Evolutionary conservation across 805 yeast genomes (phyloP).

Genomic region (Metschnikowia santaceciliae): DNA sequence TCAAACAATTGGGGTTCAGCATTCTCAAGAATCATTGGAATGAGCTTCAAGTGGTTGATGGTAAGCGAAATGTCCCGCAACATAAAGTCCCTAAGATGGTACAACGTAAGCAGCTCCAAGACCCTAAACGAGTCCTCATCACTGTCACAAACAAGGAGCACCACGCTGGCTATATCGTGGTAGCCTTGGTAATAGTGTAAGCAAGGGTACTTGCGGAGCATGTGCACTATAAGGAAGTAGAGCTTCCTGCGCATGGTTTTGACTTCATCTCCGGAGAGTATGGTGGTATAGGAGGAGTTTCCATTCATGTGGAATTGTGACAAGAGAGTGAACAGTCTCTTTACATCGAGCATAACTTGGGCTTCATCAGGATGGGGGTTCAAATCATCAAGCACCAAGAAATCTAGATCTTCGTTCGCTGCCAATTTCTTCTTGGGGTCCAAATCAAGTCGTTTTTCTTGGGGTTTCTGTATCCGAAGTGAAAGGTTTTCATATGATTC

Average conservation of each 20-base stretch:
- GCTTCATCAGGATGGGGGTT: constrained; percentile 64
- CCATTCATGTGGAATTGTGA: constrained; percentile 22
- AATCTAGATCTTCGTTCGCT: neutral
- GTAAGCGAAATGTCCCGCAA: constrained; percentile 64
- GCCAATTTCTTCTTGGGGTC: neutral
- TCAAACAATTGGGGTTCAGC: constrained; percentile 46
- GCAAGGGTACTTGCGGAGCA: constrained; percentile 58
- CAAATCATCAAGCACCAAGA: constrained; percentile 21
- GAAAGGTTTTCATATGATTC: constrained; percentile 1
- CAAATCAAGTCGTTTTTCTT: neutral
- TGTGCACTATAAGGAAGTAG: constrained; percentile 42
- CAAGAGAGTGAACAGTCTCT: constrained; percentile 55
- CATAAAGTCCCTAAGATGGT: constrained; percentile 82
- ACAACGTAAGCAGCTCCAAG: constrained; percentile 54
- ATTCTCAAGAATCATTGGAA: constrained; percentile 55
- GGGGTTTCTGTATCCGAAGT: neutral
- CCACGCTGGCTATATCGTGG: constrained; percentile 77
- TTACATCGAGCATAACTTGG: constrained; percentile 77
- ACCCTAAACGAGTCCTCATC: constrained; percentile 38
- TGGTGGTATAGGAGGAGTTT: constrained; percentile 29
- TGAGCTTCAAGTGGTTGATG: constrained; percentile 57
- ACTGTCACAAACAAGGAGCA: constrained; percentile 49
- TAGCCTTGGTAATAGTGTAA: constrained; percentile 87
- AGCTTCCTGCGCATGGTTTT: constrained; percentile 39
- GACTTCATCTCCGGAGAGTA: constrained; percentile 29